Base-by-base conservation (phyloP, 2,329 filamentous ascomycete genomes). In the Aspergillus pseudotamarii region DNA sequence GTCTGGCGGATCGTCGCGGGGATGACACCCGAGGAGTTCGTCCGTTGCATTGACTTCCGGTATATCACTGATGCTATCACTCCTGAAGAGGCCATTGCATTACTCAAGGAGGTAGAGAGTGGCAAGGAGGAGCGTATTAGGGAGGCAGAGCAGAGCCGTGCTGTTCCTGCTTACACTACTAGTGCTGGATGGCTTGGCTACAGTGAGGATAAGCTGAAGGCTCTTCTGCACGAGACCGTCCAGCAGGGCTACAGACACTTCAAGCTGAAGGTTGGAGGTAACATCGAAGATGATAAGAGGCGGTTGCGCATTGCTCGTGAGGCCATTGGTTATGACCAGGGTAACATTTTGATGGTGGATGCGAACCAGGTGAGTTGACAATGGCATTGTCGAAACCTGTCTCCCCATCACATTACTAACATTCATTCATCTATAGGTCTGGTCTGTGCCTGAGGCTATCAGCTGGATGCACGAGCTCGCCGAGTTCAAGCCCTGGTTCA, bases 41-140 rank as follows among this genome's bases (percentile, higher is more conserved):
- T 97, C 58, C 81, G 84, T 63, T 94, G 93, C 81, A 94, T 97
- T 75, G 94, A 97, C 80, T 97, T 97, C 83, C 86, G 93, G 57
- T 97, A 97, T 80, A 96, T 97, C 78, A 95, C 91, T 28, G 93
- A 97, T 79, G 93, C 92, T n/a, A 84, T 97, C 68, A 96, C 93
- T 0, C 92, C 91, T 0, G 89, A 92, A 46, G 93, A 97, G 78
- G 93, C 93, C 0, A 76, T 96, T 43, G 83, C 82, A 26, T 82
- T 97, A 74, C 83, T 97, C 51, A 86, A 84, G 70, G 85, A 86
- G 72, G 80, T 85, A 26, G 88, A 92, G 78, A 69, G 77, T 1
- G 89, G 88, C 45, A 96, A 96, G 82, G 82, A 85, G 41, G 81
- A 87, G 73, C 85, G 94, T 59, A 81, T 96, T 28, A 80, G 86